Conservation (phyloP, 345 rosid species). For the Moricandia moricandioides region DNA sequence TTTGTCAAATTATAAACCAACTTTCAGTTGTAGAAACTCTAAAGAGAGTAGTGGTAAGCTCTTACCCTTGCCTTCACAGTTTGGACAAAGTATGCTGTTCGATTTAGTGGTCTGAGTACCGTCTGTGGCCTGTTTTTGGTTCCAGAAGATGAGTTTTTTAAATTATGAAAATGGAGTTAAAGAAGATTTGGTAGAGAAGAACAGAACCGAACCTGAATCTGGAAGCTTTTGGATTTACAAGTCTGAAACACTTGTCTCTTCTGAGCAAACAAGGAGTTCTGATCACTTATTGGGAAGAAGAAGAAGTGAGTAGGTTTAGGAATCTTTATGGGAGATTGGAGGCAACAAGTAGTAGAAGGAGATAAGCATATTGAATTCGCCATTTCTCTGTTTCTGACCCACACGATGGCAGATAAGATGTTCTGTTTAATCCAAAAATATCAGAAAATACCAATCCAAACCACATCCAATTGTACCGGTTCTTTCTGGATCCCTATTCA, state of each 20-base stretch:
- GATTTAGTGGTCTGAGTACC: conserved; percentile 38
- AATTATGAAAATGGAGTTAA: background rate
- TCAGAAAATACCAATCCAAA: too few relatives aligned
- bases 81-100: conserved; percentile 66
- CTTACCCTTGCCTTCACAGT: conserved; percentile 80
- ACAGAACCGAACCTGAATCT: conserved; percentile 39
- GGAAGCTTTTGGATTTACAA: conserved; percentile 52
- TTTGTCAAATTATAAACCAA: background rate
- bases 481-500: too few relatives aligned
- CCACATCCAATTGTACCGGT: too few relatives aligned
- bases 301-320: conserved; percentile 21
- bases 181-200: background rate
- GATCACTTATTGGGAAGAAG: background rate
- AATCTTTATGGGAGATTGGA: conserved; percentile 14
- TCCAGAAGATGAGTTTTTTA: conserved; percentile 5
- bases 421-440: too few relatives aligned
- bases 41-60: background rate
- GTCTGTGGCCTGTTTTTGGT: conserved; percentile 51
- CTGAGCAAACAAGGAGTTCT: background rate
- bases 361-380: too few relatives aligned
- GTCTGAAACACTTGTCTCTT: conserved; percentile 44
- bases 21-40: background rate
- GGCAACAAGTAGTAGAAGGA: background rate
- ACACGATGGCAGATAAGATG: too few relatives aligned
- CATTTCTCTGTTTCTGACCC: too few relatives aligned